Conservation (phyloP, 768 basidiomycete species). For the Tephrocybe sp. region DNA sequence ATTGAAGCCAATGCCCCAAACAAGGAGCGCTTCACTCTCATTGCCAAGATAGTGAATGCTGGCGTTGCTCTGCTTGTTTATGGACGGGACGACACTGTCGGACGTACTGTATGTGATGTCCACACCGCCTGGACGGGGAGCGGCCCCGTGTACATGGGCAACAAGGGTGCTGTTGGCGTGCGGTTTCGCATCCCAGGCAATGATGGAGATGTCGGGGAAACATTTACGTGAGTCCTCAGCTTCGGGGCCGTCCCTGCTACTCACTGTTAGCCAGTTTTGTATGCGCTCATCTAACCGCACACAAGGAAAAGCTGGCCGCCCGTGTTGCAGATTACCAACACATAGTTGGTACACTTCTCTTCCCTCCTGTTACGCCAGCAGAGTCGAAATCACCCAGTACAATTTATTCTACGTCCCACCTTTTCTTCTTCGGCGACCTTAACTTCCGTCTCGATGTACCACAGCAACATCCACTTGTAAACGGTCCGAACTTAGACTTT, state of each 20-base stretch:
- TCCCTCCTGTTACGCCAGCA: slow-evolving; percentile 46
- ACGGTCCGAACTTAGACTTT: slow-evolving; percentile 31
- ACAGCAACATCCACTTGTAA: slow-evolving; percentile 42
- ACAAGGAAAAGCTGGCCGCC: slow-evolving; percentile 57
- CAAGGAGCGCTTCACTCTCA: slow-evolving; percentile 72
- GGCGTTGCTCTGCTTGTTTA: slow-evolving; percentile 89
- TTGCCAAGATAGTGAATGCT: slow-evolving; percentile 79
- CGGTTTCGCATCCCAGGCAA: slow-evolving; percentile 68
- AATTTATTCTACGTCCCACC: slow-evolving; percentile 82
- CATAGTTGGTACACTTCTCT: slow-evolving; percentile 79
- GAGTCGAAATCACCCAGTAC: slow-evolving; percentile 43
- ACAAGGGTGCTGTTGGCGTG: slow-evolving; percentile 92
- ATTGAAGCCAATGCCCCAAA: slow-evolving; percentile 70
- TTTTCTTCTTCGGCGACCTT: slow-evolving; percentile 92
- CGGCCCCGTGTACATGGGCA: slow-evolving; percentile 79
- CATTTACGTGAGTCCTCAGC: slow-evolving; percentile 70
- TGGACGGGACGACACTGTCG: slow-evolving; percentile 67
- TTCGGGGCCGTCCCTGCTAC: neutral
- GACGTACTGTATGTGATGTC: slow-evolving; percentile 57
- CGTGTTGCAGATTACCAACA: slow-evolving; percentile 79
- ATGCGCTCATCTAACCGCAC: slow-evolving; percentile 87
- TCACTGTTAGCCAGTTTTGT: slow-evolving; percentile 53
- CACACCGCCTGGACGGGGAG: slow-evolving; percentile 75
- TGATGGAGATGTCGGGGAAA: slow-evolving; percentile 62
- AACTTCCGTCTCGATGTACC: slow-evolving; percentile 85